Evolutionary conservation across 495 filamentous ascomycete genomes (phyloP), one percentile per base, ranked within the genome.

Genomic region (Aspergillus olivimuriae): DNA sequence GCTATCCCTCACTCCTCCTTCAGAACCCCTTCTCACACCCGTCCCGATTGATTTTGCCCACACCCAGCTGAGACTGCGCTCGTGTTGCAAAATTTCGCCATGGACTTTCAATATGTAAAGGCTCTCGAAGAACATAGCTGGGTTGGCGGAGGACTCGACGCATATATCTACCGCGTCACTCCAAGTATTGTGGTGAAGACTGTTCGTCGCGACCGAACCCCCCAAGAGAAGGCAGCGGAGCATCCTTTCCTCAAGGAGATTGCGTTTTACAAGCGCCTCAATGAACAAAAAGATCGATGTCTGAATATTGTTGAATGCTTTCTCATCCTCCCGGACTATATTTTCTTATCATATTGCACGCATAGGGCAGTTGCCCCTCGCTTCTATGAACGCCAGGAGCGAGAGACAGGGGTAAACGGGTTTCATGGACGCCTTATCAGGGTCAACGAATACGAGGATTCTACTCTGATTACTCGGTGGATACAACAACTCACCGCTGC

Each of bases 121-220:
- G 15, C 39, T 46, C 39, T 55, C 44, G 47, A 53, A 41, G 14
- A 53, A 46, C 37, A 57, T 41, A 24, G 23, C 20, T 48, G 47
- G 47, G 44, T 53, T 43, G 54, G 47, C 31, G 44, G 47, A 32
- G 51, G 50, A 46, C 47, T 48, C 20, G 52, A 53, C 30, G 46
- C 51, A 43, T 43, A 48, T 48, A 46, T 53, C 41, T 51, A 53
- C 54, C 50, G 34, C 16, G 50, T 57, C 35, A 51, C 47, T 48
- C 50, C 47, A 46, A 53, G 39, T 39, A 53, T 53, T 53, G 54
- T 53, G 40, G 47, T 53, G 46, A 57, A 53, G 48, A 46, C 42
- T 46, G 51, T 57, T 44, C 52, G 47, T 42, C 23, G 36, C 24
- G 47, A 53, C 51, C 44, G 46, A 48, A 46, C 40, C 20, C 46